Evolutionary conservation across 441 rosid genomes (phyloP).

Genomic region (Viola pubescens): DNA sequence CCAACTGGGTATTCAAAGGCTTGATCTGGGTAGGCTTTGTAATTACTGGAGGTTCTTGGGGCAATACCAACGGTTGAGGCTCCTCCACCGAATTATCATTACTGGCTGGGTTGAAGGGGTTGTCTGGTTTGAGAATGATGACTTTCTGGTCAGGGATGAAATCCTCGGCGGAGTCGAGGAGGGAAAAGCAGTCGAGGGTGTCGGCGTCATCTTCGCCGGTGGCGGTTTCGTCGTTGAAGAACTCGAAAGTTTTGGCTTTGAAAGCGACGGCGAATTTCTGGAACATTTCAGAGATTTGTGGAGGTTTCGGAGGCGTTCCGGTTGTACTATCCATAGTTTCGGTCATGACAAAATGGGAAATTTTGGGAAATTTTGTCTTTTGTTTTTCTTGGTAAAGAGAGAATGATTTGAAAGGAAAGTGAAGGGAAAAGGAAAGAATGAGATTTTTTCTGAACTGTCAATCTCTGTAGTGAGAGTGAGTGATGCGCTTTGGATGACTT

Average conservation of each 20-base stretch:
- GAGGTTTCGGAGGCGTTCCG: constrained; percentile 35
- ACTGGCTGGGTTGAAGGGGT: constrained; percentile 7
- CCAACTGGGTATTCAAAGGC: constrained; percentile 33
- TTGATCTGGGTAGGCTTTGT: constrained; percentile 22
- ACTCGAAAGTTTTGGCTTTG: constrained; percentile 78
- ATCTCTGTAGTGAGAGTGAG: constrained; percentile 6
- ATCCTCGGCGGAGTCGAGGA: constrained; percentile 79
- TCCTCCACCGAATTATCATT: constrained; percentile 11
- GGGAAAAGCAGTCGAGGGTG: constrained; percentile 46
- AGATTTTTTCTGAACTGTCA: constrained; percentile 12
- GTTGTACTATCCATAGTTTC: constrained; percentile 35
- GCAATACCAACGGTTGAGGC: constrained; percentile 5
- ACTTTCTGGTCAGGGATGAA: constrained; percentile 89
- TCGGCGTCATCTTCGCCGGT: constrained; percentile 23
- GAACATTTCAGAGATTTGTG: constrained; percentile 83
- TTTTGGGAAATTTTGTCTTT: neutral
- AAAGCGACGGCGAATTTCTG: constrained; percentile 84
- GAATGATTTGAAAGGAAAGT: constrained; percentile 7
- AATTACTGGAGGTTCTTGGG: neutral
- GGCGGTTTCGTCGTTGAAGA: constrained; percentile 55
- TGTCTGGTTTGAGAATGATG: constrained; percentile 80
- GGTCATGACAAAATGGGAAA: constrained; percentile 21
- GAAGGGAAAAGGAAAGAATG: constrained; percentile 4
- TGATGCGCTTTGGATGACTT: constrained; percentile 51
- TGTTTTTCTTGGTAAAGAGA: neutral